These are phyloP conservation scores for Arxiozyma bovina DNA, from an alignment of 1,139 yeast genomes.

Conservation along the genomic window DNA sequence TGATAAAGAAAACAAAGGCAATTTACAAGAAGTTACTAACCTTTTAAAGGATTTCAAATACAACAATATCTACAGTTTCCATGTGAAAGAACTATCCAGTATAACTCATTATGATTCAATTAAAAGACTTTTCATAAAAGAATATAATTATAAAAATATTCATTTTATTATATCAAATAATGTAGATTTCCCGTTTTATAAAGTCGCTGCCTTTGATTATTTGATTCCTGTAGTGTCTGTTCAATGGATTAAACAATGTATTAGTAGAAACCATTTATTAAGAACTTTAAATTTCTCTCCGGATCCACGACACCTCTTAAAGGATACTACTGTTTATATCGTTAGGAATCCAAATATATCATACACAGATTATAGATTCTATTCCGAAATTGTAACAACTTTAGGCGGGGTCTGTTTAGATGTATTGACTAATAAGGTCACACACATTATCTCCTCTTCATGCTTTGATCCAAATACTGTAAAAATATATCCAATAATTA, in stretches of 20 bases:
- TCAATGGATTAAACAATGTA: slow-evolving; percentile 53
- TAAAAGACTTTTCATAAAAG: slow-evolving; percentile 22
- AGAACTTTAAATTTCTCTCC: slow-evolving; percentile 50
- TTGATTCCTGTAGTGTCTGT: slow-evolving; percentile 65
- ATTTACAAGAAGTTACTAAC: background rate
- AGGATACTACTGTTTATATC: slow-evolving; percentile 57
- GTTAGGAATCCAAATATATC: slow-evolving; percentile 41
- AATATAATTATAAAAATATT: slow-evolving; percentile 18
- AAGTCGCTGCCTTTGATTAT: slow-evolving; percentile 37
- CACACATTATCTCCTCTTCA: slow-evolving; percentile 63
- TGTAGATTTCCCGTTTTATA: slow-evolving; percentile 48
- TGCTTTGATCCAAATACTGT: slow-evolving; percentile 40
- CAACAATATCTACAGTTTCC: background rate
- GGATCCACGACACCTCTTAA: slow-evolving; percentile 56
- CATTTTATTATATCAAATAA: slow-evolving; percentile 51
- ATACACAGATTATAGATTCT: slow-evolving; percentile 49
- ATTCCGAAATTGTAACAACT: slow-evolving; percentile 47
- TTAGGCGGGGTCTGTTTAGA: slow-evolving; percentile 79
- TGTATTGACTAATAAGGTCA: slow-evolving; percentile 57
- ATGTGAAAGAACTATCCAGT: background rate
- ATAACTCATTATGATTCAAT: slow-evolving; percentile 20
- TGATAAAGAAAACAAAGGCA: slow-evolving; percentile 18
- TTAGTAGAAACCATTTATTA: slow-evolving; percentile 37
- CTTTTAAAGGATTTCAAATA: background rate
- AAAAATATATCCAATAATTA: slow-evolving; percentile 28